Evolutionary conservation across 495 filamentous ascomycete species (phyloP).

Genomic region (Chaetomium fimeti): DNA sequence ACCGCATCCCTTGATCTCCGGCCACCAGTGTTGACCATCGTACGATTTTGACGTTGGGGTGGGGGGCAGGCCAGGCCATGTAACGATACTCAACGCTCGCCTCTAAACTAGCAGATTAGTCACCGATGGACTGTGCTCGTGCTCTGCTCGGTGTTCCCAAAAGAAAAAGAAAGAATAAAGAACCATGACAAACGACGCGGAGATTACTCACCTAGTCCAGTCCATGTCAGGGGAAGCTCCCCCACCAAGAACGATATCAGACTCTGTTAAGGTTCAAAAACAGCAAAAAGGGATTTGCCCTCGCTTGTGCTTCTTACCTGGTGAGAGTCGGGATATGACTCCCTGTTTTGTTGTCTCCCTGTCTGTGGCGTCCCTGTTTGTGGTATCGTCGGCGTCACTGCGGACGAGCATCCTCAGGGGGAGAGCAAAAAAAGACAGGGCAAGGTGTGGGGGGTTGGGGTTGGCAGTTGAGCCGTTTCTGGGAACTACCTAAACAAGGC

Average conservation of each 20-base stretch:
- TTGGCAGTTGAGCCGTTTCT: not conserved
- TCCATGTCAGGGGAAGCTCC: too few relatives aligned
- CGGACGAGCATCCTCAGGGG: not conserved
- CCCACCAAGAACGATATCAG: too few relatives aligned
- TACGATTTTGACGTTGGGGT: constrained; percentile 9
- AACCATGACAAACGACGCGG: too few relatives aligned
- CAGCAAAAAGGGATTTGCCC: too few relatives aligned
- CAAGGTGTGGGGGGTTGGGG: not conserved
- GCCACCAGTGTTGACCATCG: not conserved
- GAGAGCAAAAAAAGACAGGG: not conserved
- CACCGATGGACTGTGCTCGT: too few relatives aligned
- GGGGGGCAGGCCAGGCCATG: not conserved
- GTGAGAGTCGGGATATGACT: not conserved
- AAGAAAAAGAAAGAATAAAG: too few relatives aligned
- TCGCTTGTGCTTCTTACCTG: too few relatives aligned
- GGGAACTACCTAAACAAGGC: not conserved
- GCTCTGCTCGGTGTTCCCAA: not conserved
- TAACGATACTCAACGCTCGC: not conserved
- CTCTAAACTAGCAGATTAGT: not conserved
- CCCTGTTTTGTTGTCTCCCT: not conserved
- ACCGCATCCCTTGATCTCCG: not conserved
- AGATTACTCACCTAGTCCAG: too few relatives aligned
- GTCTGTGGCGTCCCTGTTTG: not conserved
- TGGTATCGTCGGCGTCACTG: not conserved
- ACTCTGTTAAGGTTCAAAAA: too few relatives aligned